phyloP scores from a whole-genome alignment of 305 asterid genomes.

The Fraxinus floribunda region DNA sequence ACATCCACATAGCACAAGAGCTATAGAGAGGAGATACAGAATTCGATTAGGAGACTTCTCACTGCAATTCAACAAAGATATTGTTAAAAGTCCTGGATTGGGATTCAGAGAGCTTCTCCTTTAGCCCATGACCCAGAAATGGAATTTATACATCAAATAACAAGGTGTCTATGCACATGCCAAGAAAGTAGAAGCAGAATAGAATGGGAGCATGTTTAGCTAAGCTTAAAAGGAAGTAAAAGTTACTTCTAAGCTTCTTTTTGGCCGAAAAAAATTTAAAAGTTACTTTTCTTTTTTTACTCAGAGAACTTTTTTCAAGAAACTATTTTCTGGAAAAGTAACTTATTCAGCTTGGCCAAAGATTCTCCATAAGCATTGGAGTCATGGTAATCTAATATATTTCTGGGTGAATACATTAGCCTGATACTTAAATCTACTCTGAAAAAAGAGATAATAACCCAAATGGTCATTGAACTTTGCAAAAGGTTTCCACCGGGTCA shows the following conservation, averaged over 20 bases:
- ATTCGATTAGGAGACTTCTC: conserved; percentile 46
- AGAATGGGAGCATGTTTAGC: not conserved
- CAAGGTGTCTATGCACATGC: conserved; percentile 5
- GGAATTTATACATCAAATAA: not conserved
- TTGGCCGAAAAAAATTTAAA: not conserved
- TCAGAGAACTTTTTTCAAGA: not conserved
- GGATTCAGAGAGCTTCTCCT: not conserved
- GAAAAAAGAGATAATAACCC: not conserved
- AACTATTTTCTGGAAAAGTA: not conserved
- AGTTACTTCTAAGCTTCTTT: not conserved
- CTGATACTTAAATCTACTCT: not conserved
- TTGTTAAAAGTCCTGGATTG: conserved; percentile 13
- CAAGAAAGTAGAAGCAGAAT: not conserved
- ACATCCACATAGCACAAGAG: conserved; percentile 64
- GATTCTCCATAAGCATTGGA: not conserved
- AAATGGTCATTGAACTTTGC: too few relatives aligned
- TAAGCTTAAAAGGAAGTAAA: not conserved
- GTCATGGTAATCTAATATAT: not conserved
- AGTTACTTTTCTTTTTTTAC: not conserved
- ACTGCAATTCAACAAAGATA: conserved; percentile 44
- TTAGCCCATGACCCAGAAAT: conserved; percentile 8
- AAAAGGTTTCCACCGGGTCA: too few relatives aligned
- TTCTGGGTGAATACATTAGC: not conserved
- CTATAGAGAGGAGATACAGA: conserved; percentile 54
- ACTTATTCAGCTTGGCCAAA: not conserved